Base-by-base conservation (phyloP, 2,329 filamentous ascomycete species). In the Neoascochyta sp. region DNA sequence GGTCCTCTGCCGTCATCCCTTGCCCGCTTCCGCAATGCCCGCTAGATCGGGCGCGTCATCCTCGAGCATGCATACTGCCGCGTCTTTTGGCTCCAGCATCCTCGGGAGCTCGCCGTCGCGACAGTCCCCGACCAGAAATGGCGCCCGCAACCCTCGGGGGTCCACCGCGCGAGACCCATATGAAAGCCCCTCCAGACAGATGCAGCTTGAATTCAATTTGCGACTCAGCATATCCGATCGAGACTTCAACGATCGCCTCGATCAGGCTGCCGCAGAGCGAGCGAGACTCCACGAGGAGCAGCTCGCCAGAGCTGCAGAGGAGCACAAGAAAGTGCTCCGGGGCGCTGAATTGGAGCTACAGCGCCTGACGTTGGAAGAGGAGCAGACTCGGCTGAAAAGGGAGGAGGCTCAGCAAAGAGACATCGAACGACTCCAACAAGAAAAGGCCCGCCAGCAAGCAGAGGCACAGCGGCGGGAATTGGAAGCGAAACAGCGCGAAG, bases 231-330 rank as follows among this genome's bases (percentile, higher is more conserved):
- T 63, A 16, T 61, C 61, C 7, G 64, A 70, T 27, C 58, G 58
- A 2, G 53, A 64, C 7, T 75, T 76, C 37, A 68, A 78, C 22
- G 72, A 78, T 13, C 73, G 69, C 14, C 73, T 86, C 16, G 80
- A 87, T 36, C 68, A 69, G 22, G 74, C 78, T 29, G 71, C 76
- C 17, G 72, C 75, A 19, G 79, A 84, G 41, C 75, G 74, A 18
- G 79, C 81, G 52, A 67, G 74, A 27, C 70, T 69, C 32, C 81
- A 86, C 53, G 71, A 74, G 35, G 74, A 79, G 45, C 81, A 82
- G 9, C 72, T 90, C 10, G 75, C 75, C 24, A 74, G 75, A 25
- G 81, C 81, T 4, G 76, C 77, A 27, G 69, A 70, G 9, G 75
- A 82, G 50, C 84, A 88, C 56, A 75, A 83, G 20, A 71, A 75